Conservation (phyloP, 2,329 filamentous ascomycete genomes). For the Nemania sp. region DNA sequence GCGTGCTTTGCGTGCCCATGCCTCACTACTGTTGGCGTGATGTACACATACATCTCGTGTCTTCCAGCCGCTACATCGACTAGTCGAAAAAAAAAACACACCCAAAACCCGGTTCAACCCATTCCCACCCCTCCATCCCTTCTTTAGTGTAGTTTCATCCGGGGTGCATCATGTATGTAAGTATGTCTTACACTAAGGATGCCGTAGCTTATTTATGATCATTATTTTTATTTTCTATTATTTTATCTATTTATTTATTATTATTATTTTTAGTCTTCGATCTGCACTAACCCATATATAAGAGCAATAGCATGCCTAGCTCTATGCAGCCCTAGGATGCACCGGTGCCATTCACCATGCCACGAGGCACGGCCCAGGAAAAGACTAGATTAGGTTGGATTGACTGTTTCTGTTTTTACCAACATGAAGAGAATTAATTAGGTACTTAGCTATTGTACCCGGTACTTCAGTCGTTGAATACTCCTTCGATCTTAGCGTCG, state of each 20-base stretch:
- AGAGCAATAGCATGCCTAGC: slow-evolving; percentile 6
- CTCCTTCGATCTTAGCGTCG: slow-evolving; percentile 29
- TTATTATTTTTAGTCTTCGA: slow-evolving; percentile 2
- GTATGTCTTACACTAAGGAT: slow-evolving; percentile 33
- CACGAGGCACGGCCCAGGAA: slow-evolving; percentile 23
- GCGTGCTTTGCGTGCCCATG: slow-evolving; percentile 5
- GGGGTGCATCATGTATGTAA: slow-evolving; percentile 40
- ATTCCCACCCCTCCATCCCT: not conserved
- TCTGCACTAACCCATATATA: slow-evolving; percentile 17
- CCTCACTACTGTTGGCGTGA: slow-evolving; percentile 11
- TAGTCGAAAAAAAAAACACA: too few relatives aligned
- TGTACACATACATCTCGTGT: slow-evolving; percentile 20
- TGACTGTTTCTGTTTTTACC: not conserved
- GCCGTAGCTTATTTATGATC: slow-evolving; percentile 5
- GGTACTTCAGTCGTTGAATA: not conserved
- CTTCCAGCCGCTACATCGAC: not conserved
- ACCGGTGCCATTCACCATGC: slow-evolving; percentile 16
- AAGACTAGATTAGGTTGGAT: not conserved
- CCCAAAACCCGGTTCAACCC: slow-evolving; percentile 25
- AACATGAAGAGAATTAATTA: slow-evolving; percentile 2
- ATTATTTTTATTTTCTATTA: slow-evolving; percentile 11
- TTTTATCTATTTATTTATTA: slow-evolving; percentile 17
- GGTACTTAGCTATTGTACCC: not conserved
- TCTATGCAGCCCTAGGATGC: slow-evolving; percentile 21
- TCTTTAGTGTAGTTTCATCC: slow-evolving; percentile 26